Conservation (phyloP, 805 yeast genomes). For the Candida odintsovae region DNA sequence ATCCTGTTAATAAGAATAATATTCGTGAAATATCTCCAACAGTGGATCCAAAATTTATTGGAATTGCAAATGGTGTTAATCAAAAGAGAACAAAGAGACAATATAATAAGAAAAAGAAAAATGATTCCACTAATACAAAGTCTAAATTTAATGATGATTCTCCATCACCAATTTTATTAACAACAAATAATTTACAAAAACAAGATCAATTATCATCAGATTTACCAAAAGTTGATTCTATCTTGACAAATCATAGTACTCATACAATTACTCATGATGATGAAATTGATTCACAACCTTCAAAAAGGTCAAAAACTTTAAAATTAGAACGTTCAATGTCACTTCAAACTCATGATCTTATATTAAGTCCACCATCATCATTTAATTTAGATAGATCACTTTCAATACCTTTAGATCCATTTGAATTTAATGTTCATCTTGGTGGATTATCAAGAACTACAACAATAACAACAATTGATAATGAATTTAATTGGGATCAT, state of each 20-base stretch:
- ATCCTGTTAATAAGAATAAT: not conserved
- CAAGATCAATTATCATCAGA: conserved; percentile 2
- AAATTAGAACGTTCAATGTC: conserved; percentile 16
- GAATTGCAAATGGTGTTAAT: conserved; percentile 2
- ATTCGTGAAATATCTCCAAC: conserved; percentile 18
- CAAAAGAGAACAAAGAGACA: conserved; percentile 12
- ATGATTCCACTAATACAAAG: not conserved
- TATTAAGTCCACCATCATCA: conserved; percentile 8
- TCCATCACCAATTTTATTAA: conserved; percentile 20
- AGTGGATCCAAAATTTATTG: conserved; percentile 19
- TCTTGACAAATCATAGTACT: not conserved
- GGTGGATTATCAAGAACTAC: conserved; percentile 12
- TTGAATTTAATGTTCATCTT: not conserved
- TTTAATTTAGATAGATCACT: conserved; percentile 3
- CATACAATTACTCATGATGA: conserved; percentile 1
- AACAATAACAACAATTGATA: conserved; percentile 15
- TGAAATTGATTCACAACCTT: conserved; percentile 7
- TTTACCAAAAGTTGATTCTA: conserved; percentile 8
- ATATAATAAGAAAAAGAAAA: conserved; percentile 20
- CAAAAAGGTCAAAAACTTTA: conserved; percentile 10
- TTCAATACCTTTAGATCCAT: not conserved
- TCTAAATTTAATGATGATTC: conserved; percentile 11
- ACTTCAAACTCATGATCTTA: conserved; percentile 6
- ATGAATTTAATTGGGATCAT: conserved; percentile 3
- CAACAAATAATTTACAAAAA: not conserved